phyloP scores from a whole-genome alignment of 371 early-diverging fungal species.

The Saksenaea oblongispora region DNA sequence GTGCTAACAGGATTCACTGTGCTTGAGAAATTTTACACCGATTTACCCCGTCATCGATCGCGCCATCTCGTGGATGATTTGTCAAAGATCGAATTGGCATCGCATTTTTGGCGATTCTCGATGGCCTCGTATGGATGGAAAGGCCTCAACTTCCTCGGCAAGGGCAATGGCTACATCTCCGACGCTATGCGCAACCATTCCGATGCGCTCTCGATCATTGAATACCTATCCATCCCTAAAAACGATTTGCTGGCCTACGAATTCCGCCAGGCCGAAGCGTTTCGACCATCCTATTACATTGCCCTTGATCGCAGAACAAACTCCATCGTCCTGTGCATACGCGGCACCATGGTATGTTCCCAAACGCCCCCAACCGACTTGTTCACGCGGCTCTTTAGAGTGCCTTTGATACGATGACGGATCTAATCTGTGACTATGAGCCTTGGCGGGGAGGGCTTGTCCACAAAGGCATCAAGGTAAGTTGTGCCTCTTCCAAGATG shows the following conservation, averaged over 20 bases:
- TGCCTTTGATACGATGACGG: slow-evolving; percentile 78
- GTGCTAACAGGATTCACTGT: slow-evolving; percentile 69
- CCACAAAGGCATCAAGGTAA: slow-evolving; percentile 74
- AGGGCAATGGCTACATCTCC: slow-evolving; percentile 61
- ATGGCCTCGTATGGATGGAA: slow-evolving; percentile 78
- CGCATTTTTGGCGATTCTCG: slow-evolving; percentile 58
- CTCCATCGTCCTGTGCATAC: slow-evolving; percentile 71
- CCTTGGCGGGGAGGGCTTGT: slow-evolving; percentile 84
- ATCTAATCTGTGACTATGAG: slow-evolving; percentile 80
- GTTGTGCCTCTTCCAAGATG: too few species aligned
- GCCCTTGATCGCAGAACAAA: slow-evolving; percentile 65
- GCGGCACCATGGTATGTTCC: slow-evolving; percentile 74
- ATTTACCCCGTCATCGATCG: slow-evolving; percentile 36
- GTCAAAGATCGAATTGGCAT: slow-evolving; percentile 52
- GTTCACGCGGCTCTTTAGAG: slow-evolving; percentile 44
- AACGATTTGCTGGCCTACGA: slow-evolving; percentile 77
- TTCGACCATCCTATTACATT: slow-evolving; percentile 76
- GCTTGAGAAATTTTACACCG: slow-evolving; percentile 56
- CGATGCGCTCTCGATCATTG: slow-evolving; percentile 65
- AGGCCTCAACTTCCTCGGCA: slow-evolving; percentile 75
- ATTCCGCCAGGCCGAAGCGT: slow-evolving; percentile 65
- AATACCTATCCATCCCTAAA: slow-evolving; percentile 62
- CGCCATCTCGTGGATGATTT: slow-evolving; percentile 34
- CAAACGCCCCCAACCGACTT: too few species aligned
- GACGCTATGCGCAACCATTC: slow-evolving; percentile 69